Percentiles rank a stretch among this genome's conserved stretches.
phyloP scores from a whole-genome alignment of 495 filamentous ascomycete species.

The Bryoglossum gracile region DNA sequence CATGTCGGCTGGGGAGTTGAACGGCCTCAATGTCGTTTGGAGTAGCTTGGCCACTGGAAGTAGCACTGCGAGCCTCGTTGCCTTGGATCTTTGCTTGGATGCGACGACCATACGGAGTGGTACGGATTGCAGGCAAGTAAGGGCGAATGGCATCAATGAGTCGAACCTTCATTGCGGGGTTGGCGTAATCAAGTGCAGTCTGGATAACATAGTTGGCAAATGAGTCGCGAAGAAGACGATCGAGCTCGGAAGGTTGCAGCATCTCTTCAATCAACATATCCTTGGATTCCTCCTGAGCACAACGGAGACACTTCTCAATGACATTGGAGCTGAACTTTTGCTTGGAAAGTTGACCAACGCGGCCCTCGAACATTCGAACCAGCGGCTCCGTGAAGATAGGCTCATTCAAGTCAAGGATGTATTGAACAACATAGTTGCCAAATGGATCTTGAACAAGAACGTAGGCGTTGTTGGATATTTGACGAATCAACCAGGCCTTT shows the following conservation, averaged over 20 bases:
- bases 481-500: constrained; percentile 74
- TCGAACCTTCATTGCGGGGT: constrained; percentile 56
- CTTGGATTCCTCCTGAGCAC: constrained; percentile 58
- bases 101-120: constrained; percentile 87
- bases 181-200: constrained; percentile 84
- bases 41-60: constrained; percentile 25
- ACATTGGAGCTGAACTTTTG: constrained; percentile 99
- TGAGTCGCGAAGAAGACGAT: constrained; percentile 78
- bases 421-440: constrained; percentile 97
- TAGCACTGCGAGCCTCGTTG: constrained; percentile 24
- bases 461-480: constrained; percentile 77
- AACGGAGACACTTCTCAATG: constrained; percentile 93
- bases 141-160: constrained; percentile 81
- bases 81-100: constrained; percentile 73
- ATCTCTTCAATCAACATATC: constrained; percentile 82
- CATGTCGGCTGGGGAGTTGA: constrained; percentile 18
- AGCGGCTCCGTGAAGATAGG: constrained; percentile 75
- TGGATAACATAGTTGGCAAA: constrained; percentile 98
- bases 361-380: constrained; percentile 65
- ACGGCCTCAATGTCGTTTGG: constrained; percentile 18
- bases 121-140: constrained; percentile 69
- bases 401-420: constrained; percentile 90
- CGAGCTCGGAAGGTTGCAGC: constrained; percentile 64
- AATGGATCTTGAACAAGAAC: constrained; percentile 90
- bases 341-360: constrained; percentile 72